Evolutionary conservation across 768 basidiomycete genomes (phyloP), one percentile per base, ranked within the genome.

Genomic region (Atractiella rhizophila): DNA sequence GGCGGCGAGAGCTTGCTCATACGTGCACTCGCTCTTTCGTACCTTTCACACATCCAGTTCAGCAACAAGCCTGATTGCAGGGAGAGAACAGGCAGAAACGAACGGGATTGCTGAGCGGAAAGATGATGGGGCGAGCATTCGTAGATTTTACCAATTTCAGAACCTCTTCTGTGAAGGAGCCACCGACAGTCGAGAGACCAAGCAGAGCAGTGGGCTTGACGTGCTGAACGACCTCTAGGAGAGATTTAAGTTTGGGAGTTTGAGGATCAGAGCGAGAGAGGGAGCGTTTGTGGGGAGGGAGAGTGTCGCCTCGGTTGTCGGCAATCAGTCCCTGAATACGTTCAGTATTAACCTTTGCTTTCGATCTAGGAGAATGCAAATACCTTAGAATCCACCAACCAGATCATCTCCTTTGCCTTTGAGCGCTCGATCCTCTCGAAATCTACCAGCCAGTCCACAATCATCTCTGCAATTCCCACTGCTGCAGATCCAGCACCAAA

Each of bases 401-500:
- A 88, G 56, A 91, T 79, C 33, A 65, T 66, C 40, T 64, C 60
- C 42, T 72, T 70, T 16, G 83, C 83, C 56, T 85, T 70, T 47
- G 24, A 15, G 23, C n/a, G 23, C 28, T 27, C 28, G 28, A 7
- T 28, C 25, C 18, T 15, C 23, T 21, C 28, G 8, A 10, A 27
- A 38, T 38, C 15, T 8, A 12, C 2, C 5, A 26, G 12, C 42
- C n/a, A 16, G 80, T 50, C 74, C 64, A 74, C 69, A 52, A 64
- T 59, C 57, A 88, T 82, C 61, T 69, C 73, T 43, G 76, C 85
- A 33, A 94, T 85, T 34, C 85, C 86, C 39, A 91, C 77, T 47
- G 82, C 85, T 2, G 81, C 79, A 20, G 74, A 77, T 5, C 86
- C 86, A 4, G 85, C 81, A 15, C 86, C 86, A 40, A 81, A 74